Base-by-base conservation (phyloP, 202 grass and related monocot genomes). In the Setaria viridis region DNA sequence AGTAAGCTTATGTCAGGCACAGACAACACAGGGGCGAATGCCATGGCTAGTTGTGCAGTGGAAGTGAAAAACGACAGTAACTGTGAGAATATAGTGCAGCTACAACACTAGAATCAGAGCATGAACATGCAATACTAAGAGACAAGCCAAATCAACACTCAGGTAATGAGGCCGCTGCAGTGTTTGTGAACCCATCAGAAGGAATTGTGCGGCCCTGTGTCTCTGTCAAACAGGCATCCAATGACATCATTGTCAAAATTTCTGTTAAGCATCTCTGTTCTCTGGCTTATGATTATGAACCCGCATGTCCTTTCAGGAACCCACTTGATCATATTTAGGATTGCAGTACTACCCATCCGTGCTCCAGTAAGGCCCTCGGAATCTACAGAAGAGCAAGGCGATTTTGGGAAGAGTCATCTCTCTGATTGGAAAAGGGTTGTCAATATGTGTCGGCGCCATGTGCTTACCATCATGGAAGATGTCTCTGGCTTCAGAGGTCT, bases 401-500 rank as follows among this genome's bases (percentile, higher is more conserved):
- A n/a, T 57, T 50, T 19, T 12, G 30, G 6, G 76, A 16, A 63
- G 58, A 46, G 7, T 57, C 35, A 82, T 55, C n/a, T 53, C 13
- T 29, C 33, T 55, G 80, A 58, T 60, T 83, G 60, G 19, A 33
- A 49, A 84, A 7, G 4, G 42, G 16, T 34, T 16, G 19, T 55
- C 14, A 50, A 25, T 25, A 49, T 63, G 78, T 76, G 29, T 45
- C 33, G 70, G 32, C 0, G 78, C 77, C 85, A 75, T 75, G 56
- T 87, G 62, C 49, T 2, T 78, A 78, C 9, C n/a, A 69, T 85
- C 74, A 70, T 3, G 32, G 53, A 90, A 64, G 56, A 10, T 64
- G 30, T 77, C 68, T 76, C 88, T 43, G 59, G 20, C 34, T 82
- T 19, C 33, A 19, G 19, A 78, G 43, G 57, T 48, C 67, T 49